Evolutionary conservation across 768 basidiomycete species (phyloP).

Genomic region (Asterophora parasitica): DNA sequence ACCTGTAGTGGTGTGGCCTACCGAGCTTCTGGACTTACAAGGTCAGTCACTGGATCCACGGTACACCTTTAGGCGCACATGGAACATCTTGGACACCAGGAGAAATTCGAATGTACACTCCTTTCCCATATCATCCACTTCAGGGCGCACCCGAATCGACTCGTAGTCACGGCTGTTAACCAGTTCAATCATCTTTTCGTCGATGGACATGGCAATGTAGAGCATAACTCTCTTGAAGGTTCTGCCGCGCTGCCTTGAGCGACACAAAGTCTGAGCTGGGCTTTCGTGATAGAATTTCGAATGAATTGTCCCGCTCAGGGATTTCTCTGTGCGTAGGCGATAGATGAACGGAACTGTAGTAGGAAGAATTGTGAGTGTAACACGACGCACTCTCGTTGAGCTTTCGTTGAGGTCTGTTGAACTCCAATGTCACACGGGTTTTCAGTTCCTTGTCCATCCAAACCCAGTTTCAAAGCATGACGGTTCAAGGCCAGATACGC

Average conservation of each 20-base stretch:
- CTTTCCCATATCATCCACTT: background rate
- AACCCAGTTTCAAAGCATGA: slow-evolving; percentile 8
- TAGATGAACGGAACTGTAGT: too few species aligned
- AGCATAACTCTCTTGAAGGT: background rate
- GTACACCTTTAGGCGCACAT: background rate
- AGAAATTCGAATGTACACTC: background rate
- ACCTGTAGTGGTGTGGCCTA: background rate
- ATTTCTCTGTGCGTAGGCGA: too few species aligned
- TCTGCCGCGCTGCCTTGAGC: background rate
- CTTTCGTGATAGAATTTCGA: background rate
- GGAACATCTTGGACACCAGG: slow-evolving; percentile 1
- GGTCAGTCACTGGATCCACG: background rate
- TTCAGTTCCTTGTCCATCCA: too few species aligned
- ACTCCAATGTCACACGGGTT: too few species aligned
- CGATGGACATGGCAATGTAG: background rate
- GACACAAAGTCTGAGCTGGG: background rate
- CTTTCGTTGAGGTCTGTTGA: too few species aligned
- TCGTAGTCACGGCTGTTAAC: background rate
- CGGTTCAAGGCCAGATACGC: slow-evolving; percentile 9
- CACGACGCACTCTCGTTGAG: too few species aligned
- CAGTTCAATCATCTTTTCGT: background rate
- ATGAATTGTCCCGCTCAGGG: too few species aligned
- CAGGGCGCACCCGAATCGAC: too few species aligned
- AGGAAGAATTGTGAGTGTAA: too few species aligned
- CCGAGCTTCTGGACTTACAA: background rate